Evolutionary conservation across 306 rosid genomes (phyloP), one percentile per base, ranked within the genome.

Genomic region (Corylus avellana): DNA sequence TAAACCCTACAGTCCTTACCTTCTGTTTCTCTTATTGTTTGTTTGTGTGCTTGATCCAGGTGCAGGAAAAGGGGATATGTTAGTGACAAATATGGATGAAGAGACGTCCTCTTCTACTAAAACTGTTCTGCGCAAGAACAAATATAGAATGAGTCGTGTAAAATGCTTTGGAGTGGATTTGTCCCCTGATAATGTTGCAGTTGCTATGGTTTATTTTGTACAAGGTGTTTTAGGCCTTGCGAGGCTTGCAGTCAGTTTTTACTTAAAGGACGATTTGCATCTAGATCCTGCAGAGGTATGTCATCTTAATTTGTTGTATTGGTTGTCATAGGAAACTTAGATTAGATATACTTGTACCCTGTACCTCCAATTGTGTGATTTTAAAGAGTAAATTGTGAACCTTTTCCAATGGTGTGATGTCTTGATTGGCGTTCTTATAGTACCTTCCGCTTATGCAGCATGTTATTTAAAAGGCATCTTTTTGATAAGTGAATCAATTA

Each of bases 221-320:
- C 99, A 95, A 90, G 99, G 99, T 54, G 97, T 95, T 75, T 82
- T 95, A 57, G 98, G 94, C 77, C 99, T 95, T 75, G 93, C 99
- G 7, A 91, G 97, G 89, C 88, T 95, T 79, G 99, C 99, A 55
- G 94, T 95, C 56, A 89, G 77, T 86, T 95, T 90, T 78, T 95
- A 89, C 79, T 86, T 95, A 39, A 95, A 93, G 81, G 99, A 95
- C 46, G 96, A 93, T 93, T 91, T 95, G 83, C 97, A 88, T 85
- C 85, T 95, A 70, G 97, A 95, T 62, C 99, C 99, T 76, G 99
- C 99, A 57, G 98, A 95, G 98, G 99, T 95, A 66, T 80, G 59
- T 32, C 25, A 77, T 77, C 79, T 79, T 71, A 75, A 68, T 80
- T 63, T n/a, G 61, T 70, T 78, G 56, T 37, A 17, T 67, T 70